Percentiles rank a stretch among this genome's conserved stretches.
Conservation (phyloP, 2,329 filamentous ascomycete genomes). For the Aspergillus caelatus region DNA sequence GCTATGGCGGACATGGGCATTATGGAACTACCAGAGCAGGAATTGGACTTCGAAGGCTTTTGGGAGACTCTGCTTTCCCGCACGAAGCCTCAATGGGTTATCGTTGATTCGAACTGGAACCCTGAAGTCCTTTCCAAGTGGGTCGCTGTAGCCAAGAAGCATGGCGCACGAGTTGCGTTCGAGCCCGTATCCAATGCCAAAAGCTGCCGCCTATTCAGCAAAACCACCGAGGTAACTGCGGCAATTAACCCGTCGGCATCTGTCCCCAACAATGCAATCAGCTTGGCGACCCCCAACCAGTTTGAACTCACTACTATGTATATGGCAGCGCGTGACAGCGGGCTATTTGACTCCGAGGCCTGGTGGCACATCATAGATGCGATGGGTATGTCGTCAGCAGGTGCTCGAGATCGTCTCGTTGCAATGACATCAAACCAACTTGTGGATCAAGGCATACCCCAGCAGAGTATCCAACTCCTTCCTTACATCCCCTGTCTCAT, state of each 20-base stretch:
- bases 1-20: conserved; percentile 97
- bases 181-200: conserved; percentile 90
- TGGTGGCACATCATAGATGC: conserved; percentile 84
- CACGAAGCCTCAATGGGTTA: conserved; percentile 71
- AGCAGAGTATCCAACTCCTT: conserved; percentile 80
- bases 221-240: conserved; percentile 21
- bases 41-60: conserved; percentile 50
- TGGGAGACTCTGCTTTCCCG: conserved; percentile 64
- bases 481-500: conserved; percentile 85
- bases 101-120: conserved; percentile 88
- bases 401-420: conserved; percentile 72
- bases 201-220: conserved; percentile 66
- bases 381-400: conserved; percentile 68
- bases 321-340: conserved; percentile 64
- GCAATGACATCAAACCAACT: conserved; percentile 67
- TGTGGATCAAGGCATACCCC: conserved; percentile 78
- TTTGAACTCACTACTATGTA: conserved; percentile 83
- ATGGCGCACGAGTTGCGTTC: conserved; percentile 68
- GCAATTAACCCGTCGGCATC: conserved; percentile 37
- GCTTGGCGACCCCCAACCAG: conserved; percentile 79
- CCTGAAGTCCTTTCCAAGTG: conserved; percentile 67
- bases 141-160: conserved; percentile 62
- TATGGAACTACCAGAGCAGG: conserved; percentile 55
- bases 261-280: conserved; percentile 67
- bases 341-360: conserved; percentile 67